Conservation (phyloP, 148 eudicot genomes). For the Mesembryanthemum crystallinum region DNA sequence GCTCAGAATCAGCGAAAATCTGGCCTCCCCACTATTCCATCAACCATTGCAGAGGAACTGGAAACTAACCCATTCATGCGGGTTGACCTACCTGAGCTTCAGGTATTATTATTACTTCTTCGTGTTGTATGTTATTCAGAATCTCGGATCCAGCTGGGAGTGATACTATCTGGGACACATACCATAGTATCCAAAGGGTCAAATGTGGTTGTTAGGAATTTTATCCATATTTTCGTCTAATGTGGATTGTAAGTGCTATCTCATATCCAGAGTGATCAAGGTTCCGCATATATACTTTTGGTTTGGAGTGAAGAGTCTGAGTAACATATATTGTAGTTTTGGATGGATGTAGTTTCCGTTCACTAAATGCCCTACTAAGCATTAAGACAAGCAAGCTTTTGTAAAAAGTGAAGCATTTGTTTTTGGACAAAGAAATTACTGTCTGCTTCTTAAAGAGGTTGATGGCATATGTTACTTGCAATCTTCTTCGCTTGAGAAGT, state of each 20-base stretch:
- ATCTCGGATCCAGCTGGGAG: neutral
- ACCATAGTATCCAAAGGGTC: neutral
- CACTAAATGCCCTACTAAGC: neutral
- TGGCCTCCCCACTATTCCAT: constrained; percentile 81
- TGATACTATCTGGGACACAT: neutral
- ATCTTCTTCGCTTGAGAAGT: neutral
- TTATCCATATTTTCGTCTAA: neutral
- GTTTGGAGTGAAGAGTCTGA: neutral
- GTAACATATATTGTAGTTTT: neutral
- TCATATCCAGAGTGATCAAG: no score
- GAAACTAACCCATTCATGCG: constrained; percentile 91
- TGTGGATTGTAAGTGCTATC: neutral
- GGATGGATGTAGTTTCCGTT: neutral
- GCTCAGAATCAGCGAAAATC: constrained; percentile 64
- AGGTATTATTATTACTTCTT: constrained; percentile 43
- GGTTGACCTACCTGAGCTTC: constrained; percentile 67
- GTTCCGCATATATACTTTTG: no score
- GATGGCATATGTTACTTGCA: no score
- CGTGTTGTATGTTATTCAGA: no score
- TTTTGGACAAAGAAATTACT: no score
- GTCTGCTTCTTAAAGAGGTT: no score
- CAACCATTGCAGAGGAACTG: constrained; percentile 81
- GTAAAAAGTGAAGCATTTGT: no score
- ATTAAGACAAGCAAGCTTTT: no score
- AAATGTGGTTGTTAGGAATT: neutral